Evolutionary conservation across 805 yeast species (phyloP).

Genomic region (Cyberlindnera petersonii): DNA sequence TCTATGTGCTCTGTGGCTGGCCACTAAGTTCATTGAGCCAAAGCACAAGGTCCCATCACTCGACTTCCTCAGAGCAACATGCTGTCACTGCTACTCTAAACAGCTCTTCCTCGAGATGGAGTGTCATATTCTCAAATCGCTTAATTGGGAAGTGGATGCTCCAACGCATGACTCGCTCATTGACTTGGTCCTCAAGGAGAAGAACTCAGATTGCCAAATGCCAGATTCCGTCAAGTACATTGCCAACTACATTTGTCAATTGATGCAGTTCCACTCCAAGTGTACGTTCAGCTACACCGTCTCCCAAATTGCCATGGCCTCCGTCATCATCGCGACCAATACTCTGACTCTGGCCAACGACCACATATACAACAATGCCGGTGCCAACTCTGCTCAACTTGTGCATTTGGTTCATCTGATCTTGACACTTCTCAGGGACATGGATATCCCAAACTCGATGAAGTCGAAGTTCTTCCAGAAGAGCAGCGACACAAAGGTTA

Average conservation of each 20-base stretch:
- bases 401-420: slow-evolving; percentile 23
- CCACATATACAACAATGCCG: slow-evolving; percentile 17
- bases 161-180: slow-evolving; percentile 63
- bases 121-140: slow-evolving; percentile 55
- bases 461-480: slow-evolving; percentile 42
- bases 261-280: slow-evolving; percentile 58
- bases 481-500: slow-evolving; percentile 14
- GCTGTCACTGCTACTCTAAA: slow-evolving; percentile 55
- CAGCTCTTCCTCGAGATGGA: slow-evolving; percentile 64
- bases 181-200: slow-evolving; percentile 47
- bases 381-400: slow-evolving; percentile 22
- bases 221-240: slow-evolving; percentile 47
- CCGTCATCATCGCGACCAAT: slow-evolving; percentile 42
- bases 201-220: background rate
- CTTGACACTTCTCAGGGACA: slow-evolving; percentile 17
- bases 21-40: slow-evolving; percentile 71
- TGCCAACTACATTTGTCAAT: slow-evolving; percentile 60
- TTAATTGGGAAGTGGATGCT: slow-evolving; percentile 60
- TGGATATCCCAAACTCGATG: slow-evolving; percentile 37
- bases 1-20: slow-evolving; percentile 85
- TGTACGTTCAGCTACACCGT: slow-evolving; percentile 48
- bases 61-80: slow-evolving; percentile 48
- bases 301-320: slow-evolving; percentile 47
- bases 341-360: slow-evolving; percentile 36
- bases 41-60: slow-evolving; percentile 59